Conservation (phyloP, 345 rosid genomes). For the Eucalyptus sp. region DNA sequence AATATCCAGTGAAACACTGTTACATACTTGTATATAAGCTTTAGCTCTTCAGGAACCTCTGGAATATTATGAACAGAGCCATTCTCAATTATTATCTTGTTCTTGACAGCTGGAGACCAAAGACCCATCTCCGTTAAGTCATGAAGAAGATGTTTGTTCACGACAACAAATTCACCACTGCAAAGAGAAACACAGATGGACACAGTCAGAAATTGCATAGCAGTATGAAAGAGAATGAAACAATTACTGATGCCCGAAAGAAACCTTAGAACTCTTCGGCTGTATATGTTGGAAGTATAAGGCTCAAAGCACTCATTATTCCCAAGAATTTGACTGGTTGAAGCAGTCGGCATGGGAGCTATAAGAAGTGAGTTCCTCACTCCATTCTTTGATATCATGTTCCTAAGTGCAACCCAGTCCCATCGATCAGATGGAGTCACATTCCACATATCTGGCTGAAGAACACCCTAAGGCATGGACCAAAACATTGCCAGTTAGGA, state of each 20-base stretch:
- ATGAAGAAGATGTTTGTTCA: conserved; percentile 94
- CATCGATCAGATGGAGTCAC: conserved; percentile 59
- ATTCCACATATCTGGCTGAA: conserved; percentile 98
- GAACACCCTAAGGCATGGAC: conserved; percentile 44
- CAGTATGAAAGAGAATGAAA: not conserved
- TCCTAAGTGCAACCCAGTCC: conserved; percentile 67
- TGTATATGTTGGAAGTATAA: conserved; percentile 82
- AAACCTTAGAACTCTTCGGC: conserved; percentile 87
- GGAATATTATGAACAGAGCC: conserved; percentile 72
- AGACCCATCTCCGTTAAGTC: conserved; percentile 86
- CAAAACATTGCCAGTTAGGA: not conserved
- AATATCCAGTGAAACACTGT: not conserved
- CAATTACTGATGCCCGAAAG: not conserved
- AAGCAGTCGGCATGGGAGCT: conserved; percentile 97
- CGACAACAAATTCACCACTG: conserved; percentile 93
- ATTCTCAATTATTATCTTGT: conserved; percentile 58
- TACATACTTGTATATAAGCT: conserved; percentile 65
- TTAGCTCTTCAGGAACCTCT: conserved; percentile 63
- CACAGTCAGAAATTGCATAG: not conserved
- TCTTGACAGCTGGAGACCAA: conserved; percentile 78
- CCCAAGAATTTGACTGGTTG: conserved; percentile 96
- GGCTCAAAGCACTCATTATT: conserved; percentile 96
- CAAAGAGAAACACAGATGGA: not conserved
- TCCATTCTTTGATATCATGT: conserved; percentile 56
- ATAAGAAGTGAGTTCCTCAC: conserved; percentile 85